Evolutionary conservation across 352 stramenopile genomes (phyloP).

Genomic region (Phytophthora foliorum): DNA sequence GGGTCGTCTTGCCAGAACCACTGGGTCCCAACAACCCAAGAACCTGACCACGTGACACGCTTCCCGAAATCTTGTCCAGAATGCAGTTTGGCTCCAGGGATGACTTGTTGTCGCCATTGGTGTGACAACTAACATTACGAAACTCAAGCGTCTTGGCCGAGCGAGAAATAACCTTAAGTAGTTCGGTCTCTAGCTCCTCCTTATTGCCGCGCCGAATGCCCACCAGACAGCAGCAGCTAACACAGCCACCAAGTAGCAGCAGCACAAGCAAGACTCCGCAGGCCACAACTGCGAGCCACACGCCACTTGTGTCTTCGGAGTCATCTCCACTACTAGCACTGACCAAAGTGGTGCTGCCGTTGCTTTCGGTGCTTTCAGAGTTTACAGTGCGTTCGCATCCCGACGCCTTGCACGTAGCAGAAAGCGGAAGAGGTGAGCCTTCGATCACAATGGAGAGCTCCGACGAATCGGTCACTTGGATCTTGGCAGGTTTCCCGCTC

Average conservation of each 20-base stretch:
- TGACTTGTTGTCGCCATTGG: constrained; percentile 11
- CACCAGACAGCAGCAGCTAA: constrained; percentile 27
- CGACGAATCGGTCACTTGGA: constrained; percentile 47
- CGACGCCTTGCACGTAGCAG: constrained; percentile 66
- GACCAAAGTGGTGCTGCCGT: constrained; percentile 21
- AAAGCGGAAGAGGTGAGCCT: constrained; percentile 74
- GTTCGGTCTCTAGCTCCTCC: constrained; percentile 38
- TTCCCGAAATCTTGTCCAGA: constrained; percentile 64
- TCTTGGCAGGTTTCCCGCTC: constrained; percentile 70
- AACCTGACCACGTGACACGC: constrained; percentile 59
- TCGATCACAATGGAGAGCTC: constrained; percentile 71
- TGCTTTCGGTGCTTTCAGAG: neutral
- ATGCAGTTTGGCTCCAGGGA: constrained; percentile 44
- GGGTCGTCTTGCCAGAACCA: constrained; percentile 80
- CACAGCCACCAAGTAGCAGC: constrained; percentile 24
- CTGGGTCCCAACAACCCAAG: constrained; percentile 73
- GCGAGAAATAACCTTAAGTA: constrained; percentile 48
- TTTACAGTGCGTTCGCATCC: constrained; percentile 57
- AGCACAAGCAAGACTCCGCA: constrained; percentile 21
- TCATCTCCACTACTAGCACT: constrained; percentile 19
- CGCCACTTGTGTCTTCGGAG: constrained; percentile 9
- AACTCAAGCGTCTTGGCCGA: constrained; percentile 63
- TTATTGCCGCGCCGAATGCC: constrained; percentile 10
- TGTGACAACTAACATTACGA: constrained; percentile 55
- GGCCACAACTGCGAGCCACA: constrained; percentile 19